Percentiles rank a stretch among this genome's conserved stretches.
phyloP scores from a whole-genome alignment of 495 filamentous ascomycete genomes.

The Tuber brumale region DNA sequence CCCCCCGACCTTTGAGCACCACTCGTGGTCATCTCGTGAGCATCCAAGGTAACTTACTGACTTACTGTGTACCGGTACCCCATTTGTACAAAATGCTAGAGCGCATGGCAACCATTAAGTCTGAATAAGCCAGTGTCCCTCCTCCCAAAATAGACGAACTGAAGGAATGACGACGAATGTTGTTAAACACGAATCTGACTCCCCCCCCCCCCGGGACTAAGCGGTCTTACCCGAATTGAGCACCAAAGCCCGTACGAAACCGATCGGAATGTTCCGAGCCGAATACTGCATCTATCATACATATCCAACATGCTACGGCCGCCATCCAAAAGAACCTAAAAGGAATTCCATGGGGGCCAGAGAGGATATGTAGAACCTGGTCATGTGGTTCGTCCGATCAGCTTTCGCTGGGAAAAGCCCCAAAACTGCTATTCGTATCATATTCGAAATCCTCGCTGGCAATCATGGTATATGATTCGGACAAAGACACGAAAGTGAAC shows the following conservation, averaged over 20 bases:
- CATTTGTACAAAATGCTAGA: background rate
- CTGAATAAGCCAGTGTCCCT: background rate
- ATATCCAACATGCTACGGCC: background rate
- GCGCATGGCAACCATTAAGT: background rate
- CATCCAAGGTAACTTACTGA: background rate
- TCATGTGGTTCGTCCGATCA: background rate
- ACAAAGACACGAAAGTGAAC: background rate
- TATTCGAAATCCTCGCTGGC: too few species aligned
- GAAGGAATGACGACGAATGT: background rate
- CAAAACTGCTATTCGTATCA: too few species aligned
- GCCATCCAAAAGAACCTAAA: background rate
- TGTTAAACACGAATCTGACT: background rate
- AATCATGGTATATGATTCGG: background rate
- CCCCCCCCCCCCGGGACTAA: background rate
- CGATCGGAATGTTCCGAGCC: background rate
- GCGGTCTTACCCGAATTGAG: background rate
- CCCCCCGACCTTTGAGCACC: background rate
- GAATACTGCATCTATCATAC: background rate
- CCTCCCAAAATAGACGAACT: background rate
- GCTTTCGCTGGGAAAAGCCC: background rate
- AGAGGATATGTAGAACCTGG: background rate
- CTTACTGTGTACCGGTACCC: too few species aligned
- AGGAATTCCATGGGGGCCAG: background rate
- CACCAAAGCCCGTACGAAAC: background rate
- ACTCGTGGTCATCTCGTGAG: background rate